Conservation (phyloP, 164 flowering plant genomes). For the Aristolochia fimbriata region DNA sequence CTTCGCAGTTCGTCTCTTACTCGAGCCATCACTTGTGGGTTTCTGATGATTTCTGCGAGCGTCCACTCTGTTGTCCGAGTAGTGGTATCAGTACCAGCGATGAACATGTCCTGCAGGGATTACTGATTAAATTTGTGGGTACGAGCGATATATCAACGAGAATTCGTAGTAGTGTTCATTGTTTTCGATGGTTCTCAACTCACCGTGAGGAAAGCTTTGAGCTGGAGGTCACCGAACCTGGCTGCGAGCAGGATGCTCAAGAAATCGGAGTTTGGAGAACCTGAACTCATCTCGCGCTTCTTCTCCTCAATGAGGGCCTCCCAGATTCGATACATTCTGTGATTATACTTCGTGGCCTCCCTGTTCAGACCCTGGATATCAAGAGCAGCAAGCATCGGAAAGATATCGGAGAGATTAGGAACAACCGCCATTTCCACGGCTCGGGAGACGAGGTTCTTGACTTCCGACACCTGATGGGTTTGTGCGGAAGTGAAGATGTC, state of each 20-base stretch:
- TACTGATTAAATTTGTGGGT: too few species aligned
- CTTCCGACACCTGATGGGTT: neutral
- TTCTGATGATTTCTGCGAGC: constrained; percentile 16
- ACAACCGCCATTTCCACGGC: neutral
- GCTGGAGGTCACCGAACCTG: neutral
- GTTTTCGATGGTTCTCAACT: too few species aligned
- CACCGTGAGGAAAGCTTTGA: neutral
- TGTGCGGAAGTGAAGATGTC: constrained; percentile 9
- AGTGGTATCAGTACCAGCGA: constrained; percentile 17
- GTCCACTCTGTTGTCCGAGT: constrained; percentile 18
- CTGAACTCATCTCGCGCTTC: neutral
- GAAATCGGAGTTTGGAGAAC: neutral
- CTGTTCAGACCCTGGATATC: constrained; percentile 10
- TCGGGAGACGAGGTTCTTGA: neutral
- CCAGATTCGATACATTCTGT: constrained; percentile 10
- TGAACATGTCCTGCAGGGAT: constrained; percentile 14
- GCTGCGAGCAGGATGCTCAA: neutral
- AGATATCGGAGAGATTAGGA: constrained; percentile 6
- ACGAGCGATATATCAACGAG: too few species aligned
- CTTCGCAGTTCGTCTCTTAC: constrained; percentile 3
- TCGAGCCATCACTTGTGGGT: constrained; percentile 5
- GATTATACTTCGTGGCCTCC: neutral
- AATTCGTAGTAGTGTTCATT: too few species aligned
- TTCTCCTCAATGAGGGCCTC: constrained; percentile 13
- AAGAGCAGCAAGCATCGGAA: constrained; percentile 1